Evolutionary conservation across 2,329 filamentous ascomycete genomes (phyloP), one percentile per base, ranked within the genome.

Genomic region (Trichophyton equinum): DNA sequence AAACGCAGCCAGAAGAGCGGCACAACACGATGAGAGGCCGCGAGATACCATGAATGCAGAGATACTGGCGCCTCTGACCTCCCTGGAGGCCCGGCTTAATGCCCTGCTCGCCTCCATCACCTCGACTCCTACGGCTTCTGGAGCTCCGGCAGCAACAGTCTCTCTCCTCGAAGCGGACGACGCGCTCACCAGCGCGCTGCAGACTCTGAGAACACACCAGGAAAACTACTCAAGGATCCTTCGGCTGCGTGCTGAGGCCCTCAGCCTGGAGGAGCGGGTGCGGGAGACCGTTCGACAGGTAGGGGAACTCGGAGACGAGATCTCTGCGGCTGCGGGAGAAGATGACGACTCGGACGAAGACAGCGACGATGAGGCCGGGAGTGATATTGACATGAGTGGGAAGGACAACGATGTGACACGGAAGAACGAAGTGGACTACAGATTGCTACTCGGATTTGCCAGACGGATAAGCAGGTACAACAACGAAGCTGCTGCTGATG

Each of bases 381-480:
- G 66, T 40, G 67, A 67, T 27, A 62, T 64, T 13, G 59, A 65
- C 1, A 67, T 67, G 56, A 62, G 62, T 2, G 63, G 64, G 40
- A 64, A 64, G 27, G 33, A 22, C 9, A 44, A 11, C 18, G 13
- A 46, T n/a, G n/a, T 56, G 9, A 44, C 22, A n/a, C 67, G 36
- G n/a, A 67, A 63, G 13, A 71, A 71, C 20, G 73, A 75, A 53
- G 71, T 78, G 7, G 75, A 78, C 46, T 78, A 78, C 63, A 70
- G 70, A 40, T 65, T 77, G 1, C 69, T 78, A 0, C 67, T 78
- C 13, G 71, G 76, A 33, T 78, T 78, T 58, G 76, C 76, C 3
- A 72, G 75, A 4, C 68, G 76, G 20, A 78, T 78, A 53, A 77
- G 76, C 68, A 76, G 75, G 65, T 77, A 77, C 62, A 77, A 78